These are phyloP conservation scores for Coniella vitis DNA, from an alignment of 2,329 filamentous ascomycete genomes.

Conservation along the genomic window DNA sequence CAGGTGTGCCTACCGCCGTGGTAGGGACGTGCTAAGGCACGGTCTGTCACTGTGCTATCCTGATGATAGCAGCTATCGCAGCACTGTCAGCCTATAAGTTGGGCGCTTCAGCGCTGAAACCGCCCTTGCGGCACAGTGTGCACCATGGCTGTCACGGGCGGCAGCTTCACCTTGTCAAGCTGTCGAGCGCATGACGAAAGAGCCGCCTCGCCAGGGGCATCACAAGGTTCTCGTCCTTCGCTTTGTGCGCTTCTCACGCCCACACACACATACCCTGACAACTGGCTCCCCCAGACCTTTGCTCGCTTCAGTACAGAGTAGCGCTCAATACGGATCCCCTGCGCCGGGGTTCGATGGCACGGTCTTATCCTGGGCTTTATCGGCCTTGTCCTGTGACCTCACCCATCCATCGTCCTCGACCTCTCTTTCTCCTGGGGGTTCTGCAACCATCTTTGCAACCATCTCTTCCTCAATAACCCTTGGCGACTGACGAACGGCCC, in stretches of 20 bases:
- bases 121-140: neutral
- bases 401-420: neutral
- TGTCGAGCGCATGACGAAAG: slow-evolving; percentile 14
- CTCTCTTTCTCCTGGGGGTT: slow-evolving; percentile 2
- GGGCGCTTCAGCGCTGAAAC: neutral
- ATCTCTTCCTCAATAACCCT: neutral
- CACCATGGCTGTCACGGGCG: neutral
- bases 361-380: slow-evolving; percentile 1
- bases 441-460: slow-evolving; percentile 1
- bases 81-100: neutral
- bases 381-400: slow-evolving; percentile 8
- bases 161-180: neutral
- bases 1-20: too few species aligned
- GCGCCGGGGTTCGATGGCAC: too few species aligned
- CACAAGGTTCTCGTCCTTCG: slow-evolving; percentile 9
- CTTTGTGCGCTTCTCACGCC: neutral
- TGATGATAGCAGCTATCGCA: too few species aligned
- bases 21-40: too few species aligned
- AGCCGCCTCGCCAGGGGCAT: slow-evolving; percentile 12
- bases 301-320: slow-evolving; percentile 4
- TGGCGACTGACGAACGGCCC: slow-evolving; percentile 1
- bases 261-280: slow-evolving; percentile 2
- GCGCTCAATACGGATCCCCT: too few species aligned
- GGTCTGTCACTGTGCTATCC: too few species aligned
- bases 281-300: slow-evolving; percentile 4